Conservation (phyloP, 306 rosid genomes). For the Inga laurina region DNA sequence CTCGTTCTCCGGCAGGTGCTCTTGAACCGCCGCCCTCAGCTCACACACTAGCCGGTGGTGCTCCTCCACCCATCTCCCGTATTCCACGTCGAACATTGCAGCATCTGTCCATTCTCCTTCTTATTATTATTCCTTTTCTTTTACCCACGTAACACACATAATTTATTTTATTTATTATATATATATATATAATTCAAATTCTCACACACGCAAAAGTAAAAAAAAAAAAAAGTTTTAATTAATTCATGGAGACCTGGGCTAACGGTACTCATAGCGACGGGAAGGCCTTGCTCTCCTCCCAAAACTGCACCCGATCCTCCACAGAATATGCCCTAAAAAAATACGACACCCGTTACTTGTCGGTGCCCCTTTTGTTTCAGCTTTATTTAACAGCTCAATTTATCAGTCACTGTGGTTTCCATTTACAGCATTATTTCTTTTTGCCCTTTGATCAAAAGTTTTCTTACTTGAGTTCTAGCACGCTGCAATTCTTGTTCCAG, state of each 20-base stretch:
- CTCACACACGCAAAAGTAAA: neutral
- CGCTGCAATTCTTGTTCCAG: slow-evolving; percentile 93
- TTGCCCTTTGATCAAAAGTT: neutral
- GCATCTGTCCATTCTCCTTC: slow-evolving; percentile 45
- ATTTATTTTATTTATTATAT: neutral
- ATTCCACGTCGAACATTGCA: slow-evolving; percentile 84
- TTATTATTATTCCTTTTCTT: neutral
- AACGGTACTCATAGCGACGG: slow-evolving; percentile 54
- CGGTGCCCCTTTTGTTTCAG: neutral
- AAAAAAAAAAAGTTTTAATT: neutral
- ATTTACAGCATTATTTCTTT: slow-evolving; percentile 17
- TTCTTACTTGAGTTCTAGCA: slow-evolving; percentile 76
- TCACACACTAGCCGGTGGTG: slow-evolving; percentile 79
- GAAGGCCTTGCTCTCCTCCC: slow-evolving; percentile 84
- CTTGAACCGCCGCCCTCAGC: slow-evolving; percentile 88
- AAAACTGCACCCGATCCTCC: slow-evolving; percentile 64
- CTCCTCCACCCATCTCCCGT: slow-evolving; percentile 85
- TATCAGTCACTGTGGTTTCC: slow-evolving; percentile 12
- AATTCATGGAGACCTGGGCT: slow-evolving; percentile 63
- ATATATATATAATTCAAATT: neutral
- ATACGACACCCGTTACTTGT: slow-evolving; percentile 20
- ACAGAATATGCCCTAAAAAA: slow-evolving; percentile 65
- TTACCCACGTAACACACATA: neutral
- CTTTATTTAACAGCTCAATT: neutral
- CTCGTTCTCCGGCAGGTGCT: slow-evolving; percentile 77